phyloP scores from a whole-genome alignment of 2,329 filamentous ascomycete genomes.

The Fusarium albosuccineum region DNA sequence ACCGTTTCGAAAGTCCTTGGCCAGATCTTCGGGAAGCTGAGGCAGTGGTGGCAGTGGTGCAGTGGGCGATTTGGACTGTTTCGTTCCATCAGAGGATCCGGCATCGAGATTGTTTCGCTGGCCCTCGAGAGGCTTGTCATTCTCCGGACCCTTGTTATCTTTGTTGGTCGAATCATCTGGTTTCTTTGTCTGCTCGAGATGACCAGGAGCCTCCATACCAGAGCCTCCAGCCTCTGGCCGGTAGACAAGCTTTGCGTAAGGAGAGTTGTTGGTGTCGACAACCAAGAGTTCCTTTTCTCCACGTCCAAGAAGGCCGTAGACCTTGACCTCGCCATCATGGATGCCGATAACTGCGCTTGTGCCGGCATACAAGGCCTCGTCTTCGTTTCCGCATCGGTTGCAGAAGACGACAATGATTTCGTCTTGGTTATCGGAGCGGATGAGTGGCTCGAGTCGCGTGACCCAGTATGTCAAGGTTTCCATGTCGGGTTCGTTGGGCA shows the following conservation, averaged over 20 bases:
- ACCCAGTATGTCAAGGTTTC: slow-evolving; percentile 84
- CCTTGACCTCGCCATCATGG: slow-evolving; percentile 71
- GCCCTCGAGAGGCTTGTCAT: too few relatives aligned
- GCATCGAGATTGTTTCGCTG: too few relatives aligned
- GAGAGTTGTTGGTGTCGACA: slow-evolving; percentile 69
- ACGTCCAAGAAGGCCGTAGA: slow-evolving; percentile 80
- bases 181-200: too few relatives aligned
- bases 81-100: background rate
- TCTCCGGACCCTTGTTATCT: too few relatives aligned
- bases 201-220: too few relatives aligned
- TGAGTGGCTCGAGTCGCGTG: slow-evolving; percentile 75
- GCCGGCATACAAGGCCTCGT: slow-evolving; percentile 76
- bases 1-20: too few relatives aligned
- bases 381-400: slow-evolving; percentile 78
- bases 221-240: slow-evolving; percentile 24
- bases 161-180: too few relatives aligned
- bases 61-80: too few relatives aligned
- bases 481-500: slow-evolving; percentile 73
- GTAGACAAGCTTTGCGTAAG: slow-evolving; percentile 60
- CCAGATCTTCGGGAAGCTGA: slow-evolving; percentile 4
- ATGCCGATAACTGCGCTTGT: slow-evolving; percentile 80
- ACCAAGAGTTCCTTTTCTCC: slow-evolving; percentile 76
- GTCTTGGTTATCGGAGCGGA: slow-evolving; percentile 62
- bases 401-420: slow-evolving; percentile 78
- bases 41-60: too few relatives aligned